These are phyloP conservation scores for Pneumocystis canis DNA, from an alignment of 1,139 yeast species.

Conservation along the genomic window DNA sequence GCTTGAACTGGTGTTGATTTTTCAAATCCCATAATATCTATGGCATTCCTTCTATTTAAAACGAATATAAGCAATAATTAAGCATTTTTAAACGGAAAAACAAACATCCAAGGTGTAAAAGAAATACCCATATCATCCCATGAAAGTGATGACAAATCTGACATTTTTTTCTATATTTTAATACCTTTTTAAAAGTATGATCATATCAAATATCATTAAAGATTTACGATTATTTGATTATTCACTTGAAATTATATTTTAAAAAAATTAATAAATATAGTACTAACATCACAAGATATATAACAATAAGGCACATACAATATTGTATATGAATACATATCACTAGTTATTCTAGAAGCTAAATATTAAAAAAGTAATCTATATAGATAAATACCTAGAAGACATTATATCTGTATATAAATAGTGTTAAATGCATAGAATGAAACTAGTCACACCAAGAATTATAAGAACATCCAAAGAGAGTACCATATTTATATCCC, in stretches of 20 bases:
- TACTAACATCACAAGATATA: too few relatives aligned
- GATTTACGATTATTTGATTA: too few relatives aligned
- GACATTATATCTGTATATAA: too few relatives aligned
- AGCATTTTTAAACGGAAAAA: not conserved
- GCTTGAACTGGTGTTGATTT: slow-evolving; percentile 97
- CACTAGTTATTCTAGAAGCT: not conserved
- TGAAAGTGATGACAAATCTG: not conserved
- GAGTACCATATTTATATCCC: slow-evolving; percentile 7
- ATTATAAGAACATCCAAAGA: not conserved
- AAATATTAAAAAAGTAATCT: not conserved
- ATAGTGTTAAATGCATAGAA: too few relatives aligned
- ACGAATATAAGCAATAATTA: not conserved
- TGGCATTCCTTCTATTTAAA: not conserved
- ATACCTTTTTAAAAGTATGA: not conserved
- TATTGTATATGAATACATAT: not conserved
- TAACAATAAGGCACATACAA: not conserved
- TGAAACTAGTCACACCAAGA: not conserved
- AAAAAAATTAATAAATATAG: too few relatives aligned
- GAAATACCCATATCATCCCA: not conserved
- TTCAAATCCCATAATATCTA: slow-evolving; percentile 42
- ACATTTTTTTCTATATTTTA: not conserved
- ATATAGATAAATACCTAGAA: not conserved
- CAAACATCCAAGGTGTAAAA: not conserved
- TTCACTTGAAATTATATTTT: too few relatives aligned
- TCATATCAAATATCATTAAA: too few relatives aligned